Evolutionary conservation across 208 protist genomes (phyloP).

Genomic region (Trypanosoma rangeli): DNA sequence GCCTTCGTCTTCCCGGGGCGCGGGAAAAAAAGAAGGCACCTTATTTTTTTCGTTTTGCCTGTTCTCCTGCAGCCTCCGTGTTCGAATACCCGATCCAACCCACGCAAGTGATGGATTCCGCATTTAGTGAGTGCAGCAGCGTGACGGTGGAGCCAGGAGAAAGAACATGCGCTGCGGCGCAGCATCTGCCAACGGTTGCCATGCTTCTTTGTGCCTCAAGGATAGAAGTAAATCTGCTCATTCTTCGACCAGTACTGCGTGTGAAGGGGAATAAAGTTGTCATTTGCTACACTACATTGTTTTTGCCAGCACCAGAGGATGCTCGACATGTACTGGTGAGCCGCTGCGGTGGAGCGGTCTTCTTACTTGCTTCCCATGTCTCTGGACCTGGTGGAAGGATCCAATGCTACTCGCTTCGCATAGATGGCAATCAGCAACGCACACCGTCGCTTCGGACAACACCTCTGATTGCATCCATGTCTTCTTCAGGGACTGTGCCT

Average conservation of each 20-base stretch:
- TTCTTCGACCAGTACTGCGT: conserved; percentile 15
- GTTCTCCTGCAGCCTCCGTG: conserved; percentile 1
- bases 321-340: conserved; percentile 22
- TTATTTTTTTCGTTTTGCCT: conserved; percentile 27
- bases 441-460: conserved; percentile 7
- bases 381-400: neutral
- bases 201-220: conserved; percentile 8
- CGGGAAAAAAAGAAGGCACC: conserved; percentile 24
- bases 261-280: conserved; percentile 3
- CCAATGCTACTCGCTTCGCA: conserved; percentile 8
- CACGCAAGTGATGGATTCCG: conserved; percentile 4
- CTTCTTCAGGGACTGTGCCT: neutral
- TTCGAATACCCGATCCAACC: neutral
- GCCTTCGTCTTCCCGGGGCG: conserved; percentile 14
- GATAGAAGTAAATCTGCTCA: conserved; percentile 17
- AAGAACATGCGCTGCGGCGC: neutral
- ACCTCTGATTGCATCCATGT: neutral
- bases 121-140: conserved; percentile 17
- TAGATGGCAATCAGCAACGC: neutral
- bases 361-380: conserved; percentile 9
- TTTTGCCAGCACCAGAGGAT: conserved; percentile 11
- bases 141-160: neutral
- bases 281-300: conserved; percentile 11
- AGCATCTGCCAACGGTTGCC: conserved; percentile 21
- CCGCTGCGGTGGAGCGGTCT: conserved; percentile 4